Evolutionary conservation across 192 early-diverging fungal genomes (phyloP).

Genomic region (Funneliformis geosporum): DNA sequence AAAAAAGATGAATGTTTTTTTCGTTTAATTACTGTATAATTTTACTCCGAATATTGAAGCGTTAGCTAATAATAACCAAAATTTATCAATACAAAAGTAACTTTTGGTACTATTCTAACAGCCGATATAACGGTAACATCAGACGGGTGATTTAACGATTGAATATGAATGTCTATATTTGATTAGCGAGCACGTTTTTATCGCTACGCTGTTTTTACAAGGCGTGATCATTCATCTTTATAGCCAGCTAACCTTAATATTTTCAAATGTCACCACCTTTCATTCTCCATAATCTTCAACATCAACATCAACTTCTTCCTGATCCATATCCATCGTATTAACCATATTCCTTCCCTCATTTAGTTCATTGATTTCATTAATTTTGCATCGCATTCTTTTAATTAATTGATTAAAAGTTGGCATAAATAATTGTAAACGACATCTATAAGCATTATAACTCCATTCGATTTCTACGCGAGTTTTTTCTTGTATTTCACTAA

Average conservation of each 20-base stretch:
- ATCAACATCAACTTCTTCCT: neutral
- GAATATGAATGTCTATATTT: too few relatives aligned
- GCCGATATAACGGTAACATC: too few relatives aligned
- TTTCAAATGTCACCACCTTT: neutral
- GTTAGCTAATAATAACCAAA: too few relatives aligned
- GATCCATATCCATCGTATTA: neutral
- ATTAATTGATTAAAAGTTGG: neutral
- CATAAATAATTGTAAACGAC: neutral
- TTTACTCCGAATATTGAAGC: too few relatives aligned
- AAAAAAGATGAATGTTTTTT: too few relatives aligned
- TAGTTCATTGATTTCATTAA: neutral
- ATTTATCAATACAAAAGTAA: too few relatives aligned
- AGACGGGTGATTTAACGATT: too few relatives aligned
- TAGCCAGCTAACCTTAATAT: neutral
- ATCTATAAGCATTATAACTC: neutral
- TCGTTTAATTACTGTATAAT: too few relatives aligned
- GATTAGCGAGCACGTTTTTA: too few relatives aligned
- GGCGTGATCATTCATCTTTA: too few relatives aligned
- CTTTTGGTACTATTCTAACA: too few relatives aligned
- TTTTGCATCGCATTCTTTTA: neutral
- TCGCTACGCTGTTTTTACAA: too few relatives aligned
- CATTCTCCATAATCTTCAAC: neutral
- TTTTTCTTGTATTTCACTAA: neutral
- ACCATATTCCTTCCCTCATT: neutral
- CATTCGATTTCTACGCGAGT: neutral